Conservation (phyloP, 768 basidiomycete genomes). For the Russula vinacea region DNA sequence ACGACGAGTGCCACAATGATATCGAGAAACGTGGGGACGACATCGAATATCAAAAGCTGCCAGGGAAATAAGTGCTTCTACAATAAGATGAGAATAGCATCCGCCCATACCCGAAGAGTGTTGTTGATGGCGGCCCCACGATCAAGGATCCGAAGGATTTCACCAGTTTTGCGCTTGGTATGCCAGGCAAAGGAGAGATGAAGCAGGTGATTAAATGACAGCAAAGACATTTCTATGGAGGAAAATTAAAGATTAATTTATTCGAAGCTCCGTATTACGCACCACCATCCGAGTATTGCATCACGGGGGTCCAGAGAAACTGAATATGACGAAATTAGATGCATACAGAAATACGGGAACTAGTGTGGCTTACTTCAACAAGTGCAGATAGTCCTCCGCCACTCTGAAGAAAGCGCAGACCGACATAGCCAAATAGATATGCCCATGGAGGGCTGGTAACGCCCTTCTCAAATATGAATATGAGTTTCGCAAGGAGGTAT, state of each 20-base stretch:
- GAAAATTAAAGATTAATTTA: slow-evolving; percentile 13
- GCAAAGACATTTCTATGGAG: slow-evolving; percentile 70
- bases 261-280: slow-evolving; percentile 23
- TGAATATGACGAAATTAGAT: slow-evolving; percentile 32
- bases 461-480: slow-evolving; percentile 52
- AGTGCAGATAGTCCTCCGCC: slow-evolving; percentile 72
- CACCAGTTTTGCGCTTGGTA: slow-evolving; percentile 79
- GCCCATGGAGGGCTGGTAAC: slow-evolving; percentile 58
- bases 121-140: slow-evolving; percentile 85
- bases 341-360: background rate
- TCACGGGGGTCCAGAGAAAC: slow-evolving; percentile 82
- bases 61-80: slow-evolving; percentile 25
- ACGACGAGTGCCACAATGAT: slow-evolving; percentile 65
- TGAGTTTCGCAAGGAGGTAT: slow-evolving; percentile 61
- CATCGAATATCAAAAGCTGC: slow-evolving; percentile 78
- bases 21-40: slow-evolving; percentile 80
- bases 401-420: slow-evolving; percentile 69
- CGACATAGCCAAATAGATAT: slow-evolving; percentile 64
- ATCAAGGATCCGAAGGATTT: slow-evolving; percentile 76
- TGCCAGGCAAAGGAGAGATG: slow-evolving; percentile 85
- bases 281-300: slow-evolving; percentile 83
- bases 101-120: slow-evolving; percentile 54
- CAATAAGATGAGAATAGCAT: background rate
- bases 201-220: slow-evolving; percentile 84
- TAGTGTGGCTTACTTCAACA: slow-evolving; percentile 39